These are phyloP conservation scores for Thymus quinquecostatus DNA, from an alignment of 257 asterid species.

Conservation along the genomic window DNA sequence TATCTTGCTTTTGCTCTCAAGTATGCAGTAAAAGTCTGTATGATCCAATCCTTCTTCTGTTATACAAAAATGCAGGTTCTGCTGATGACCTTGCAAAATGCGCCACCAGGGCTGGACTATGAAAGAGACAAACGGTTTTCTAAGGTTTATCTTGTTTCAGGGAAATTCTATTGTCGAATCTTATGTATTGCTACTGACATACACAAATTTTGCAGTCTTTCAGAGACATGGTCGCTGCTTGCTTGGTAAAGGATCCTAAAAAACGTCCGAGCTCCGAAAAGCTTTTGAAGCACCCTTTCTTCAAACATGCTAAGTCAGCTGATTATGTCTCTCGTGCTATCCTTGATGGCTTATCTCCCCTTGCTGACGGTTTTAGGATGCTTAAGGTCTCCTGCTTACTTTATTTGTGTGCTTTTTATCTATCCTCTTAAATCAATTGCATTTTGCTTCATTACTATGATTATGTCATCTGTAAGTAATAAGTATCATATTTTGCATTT, in stretches of 20 bases:
- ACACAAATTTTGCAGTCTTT: constrained; percentile 67
- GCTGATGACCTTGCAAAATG: constrained; percentile 97
- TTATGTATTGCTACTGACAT: constrained; percentile 39
- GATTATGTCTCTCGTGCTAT: constrained; percentile 75
- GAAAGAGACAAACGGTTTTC: constrained; percentile 97
- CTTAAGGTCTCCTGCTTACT: constrained; percentile 86
- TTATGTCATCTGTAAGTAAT: constrained; percentile 19
- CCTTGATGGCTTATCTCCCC: constrained; percentile 75
- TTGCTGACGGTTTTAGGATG: constrained; percentile 96
- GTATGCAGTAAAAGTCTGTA: constrained; percentile 13
- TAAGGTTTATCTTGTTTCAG: constrained; percentile 63
- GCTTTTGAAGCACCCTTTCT: constrained; percentile 95
- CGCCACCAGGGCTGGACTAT: constrained; percentile 99
- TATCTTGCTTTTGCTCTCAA: constrained; percentile 25
- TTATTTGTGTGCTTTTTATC: constrained; percentile 33
- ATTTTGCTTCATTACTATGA: constrained; percentile 18
- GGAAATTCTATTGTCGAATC: constrained; percentile 23
- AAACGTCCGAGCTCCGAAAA: constrained; percentile 95
- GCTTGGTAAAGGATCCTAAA: constrained; percentile 99
- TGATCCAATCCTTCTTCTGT: constrained; percentile 32
- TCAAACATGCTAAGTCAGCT: constrained; percentile 67
- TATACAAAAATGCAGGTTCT: constrained; percentile 71
- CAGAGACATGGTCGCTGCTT: constrained; percentile 93
- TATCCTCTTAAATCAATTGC: constrained; percentile 23
- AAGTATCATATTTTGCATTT: constrained; percentile 29